Evolutionary conservation across 495 filamentous ascomycete species (phyloP), one percentile per base, ranked within the genome.

Genomic region (Cladorrhinum samala): DNA sequence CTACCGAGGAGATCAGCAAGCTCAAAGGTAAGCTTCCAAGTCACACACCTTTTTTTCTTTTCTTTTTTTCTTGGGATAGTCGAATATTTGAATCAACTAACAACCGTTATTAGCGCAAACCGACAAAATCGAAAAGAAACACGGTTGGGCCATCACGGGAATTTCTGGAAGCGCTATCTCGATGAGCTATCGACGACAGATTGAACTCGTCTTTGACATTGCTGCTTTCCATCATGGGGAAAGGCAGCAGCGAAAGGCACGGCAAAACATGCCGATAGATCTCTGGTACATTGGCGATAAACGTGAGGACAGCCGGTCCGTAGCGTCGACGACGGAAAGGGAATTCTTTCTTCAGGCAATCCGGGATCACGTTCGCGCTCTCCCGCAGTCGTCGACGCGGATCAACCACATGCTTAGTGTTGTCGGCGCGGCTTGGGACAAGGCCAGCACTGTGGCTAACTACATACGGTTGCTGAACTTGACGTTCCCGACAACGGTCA

Each of bases 101-200:
- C 11, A 21, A 38, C 17, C 18, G 27, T 17, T 17, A 4, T 56
- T 66, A 89, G 88, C 76, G 37, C 83, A 80, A 45, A 85, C 89
- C 17, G 73, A 83, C 21, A 65, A 70, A 0, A 72, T 97, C 9
- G 90, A 95, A 67, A 70, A 72, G 39, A 67, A 79, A 25, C 77
- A 83, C 56, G 88, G 90, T 50, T 98, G 94, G 94, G 84, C 92
- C 48, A 77, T 83, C 50, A 82, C 81, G 0, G 84, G 84, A 9
- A 73, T 81, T 7, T 65, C 75, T 6, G 80, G 76, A 13, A 82
- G 78, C 1, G 73, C 72, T 3, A 64, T 95, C 33, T 86, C 85
- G 5, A 85, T 96, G 79, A 81, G 80, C n/a, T 95, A 94, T 71
- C 72, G 77, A 55, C 74, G 77, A 33, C 83, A 92, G 49, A 79